Conservation (phyloP, 2,329 filamentous ascomycete species). For the Apiospora koreana region DNA sequence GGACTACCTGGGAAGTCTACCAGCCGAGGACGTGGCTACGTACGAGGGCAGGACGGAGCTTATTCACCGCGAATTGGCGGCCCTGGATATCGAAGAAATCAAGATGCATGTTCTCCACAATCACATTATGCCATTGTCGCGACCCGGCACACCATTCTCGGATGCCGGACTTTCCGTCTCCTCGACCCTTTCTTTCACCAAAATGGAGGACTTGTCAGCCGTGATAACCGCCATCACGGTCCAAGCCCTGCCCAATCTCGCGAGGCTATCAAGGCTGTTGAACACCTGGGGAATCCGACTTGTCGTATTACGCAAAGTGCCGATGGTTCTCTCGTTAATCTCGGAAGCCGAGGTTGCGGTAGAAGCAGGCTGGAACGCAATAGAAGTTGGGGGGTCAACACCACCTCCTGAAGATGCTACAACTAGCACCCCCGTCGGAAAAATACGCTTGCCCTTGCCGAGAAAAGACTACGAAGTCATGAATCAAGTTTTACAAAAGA, state of each 20-base stretch:
- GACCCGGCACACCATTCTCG: slow-evolving; percentile 49
- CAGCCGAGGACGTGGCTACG: slow-evolving; percentile 59
- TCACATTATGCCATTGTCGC: slow-evolving; percentile 67
- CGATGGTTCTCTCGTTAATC: slow-evolving; percentile 66
- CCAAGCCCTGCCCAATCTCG: slow-evolving; percentile 81
- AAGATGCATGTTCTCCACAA: slow-evolving; percentile 85
- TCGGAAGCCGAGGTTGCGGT: slow-evolving; percentile 67
- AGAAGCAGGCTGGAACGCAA: slow-evolving; percentile 65
- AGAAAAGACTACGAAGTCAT: slow-evolving; percentile 57
- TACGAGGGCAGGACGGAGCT: slow-evolving; percentile 76
- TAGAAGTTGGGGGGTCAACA: slow-evolving; percentile 37
- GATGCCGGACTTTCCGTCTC: slow-evolving; percentile 43
- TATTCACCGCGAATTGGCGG: slow-evolving; percentile 69
- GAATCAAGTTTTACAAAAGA: slow-evolving; percentile 64
- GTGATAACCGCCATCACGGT: slow-evolving; percentile 89
- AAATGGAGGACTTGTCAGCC: slow-evolving; percentile 86
- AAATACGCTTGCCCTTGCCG: slow-evolving; percentile 32
- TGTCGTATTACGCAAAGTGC: slow-evolving; percentile 71
- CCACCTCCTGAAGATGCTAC: slow-evolving; percentile 16
- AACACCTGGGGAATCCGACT: slow-evolving; percentile 78
- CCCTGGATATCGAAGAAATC: slow-evolving; percentile 79
- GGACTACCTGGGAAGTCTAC: slow-evolving; percentile 71
- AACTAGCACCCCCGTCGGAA: not conserved
- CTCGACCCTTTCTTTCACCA: slow-evolving; percentile 57
- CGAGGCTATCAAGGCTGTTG: slow-evolving; percentile 71